Evolutionary conservation across 2,329 filamentous ascomycete species (phyloP).

Genomic region (Claviceps humidiphila): DNA sequence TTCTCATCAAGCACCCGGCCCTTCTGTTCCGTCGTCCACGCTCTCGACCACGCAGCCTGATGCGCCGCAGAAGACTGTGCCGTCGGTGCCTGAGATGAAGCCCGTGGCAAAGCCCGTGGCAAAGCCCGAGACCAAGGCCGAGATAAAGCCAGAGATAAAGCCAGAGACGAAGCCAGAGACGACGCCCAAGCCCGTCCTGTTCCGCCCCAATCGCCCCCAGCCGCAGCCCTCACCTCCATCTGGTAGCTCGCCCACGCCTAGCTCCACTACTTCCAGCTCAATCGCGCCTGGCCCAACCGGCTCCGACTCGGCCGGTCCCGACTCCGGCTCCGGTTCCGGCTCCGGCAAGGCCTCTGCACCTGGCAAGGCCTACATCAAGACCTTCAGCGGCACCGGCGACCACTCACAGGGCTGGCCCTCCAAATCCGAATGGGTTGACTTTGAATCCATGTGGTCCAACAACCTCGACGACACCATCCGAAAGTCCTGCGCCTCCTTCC

Average conservation of each 20-base stretch:
- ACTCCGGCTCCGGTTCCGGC: too few species aligned
- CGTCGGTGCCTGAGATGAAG: neutral
- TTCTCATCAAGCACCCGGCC: neutral
- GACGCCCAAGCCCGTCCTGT: too few species aligned
- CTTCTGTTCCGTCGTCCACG: neutral
- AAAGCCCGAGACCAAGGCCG: neutral
- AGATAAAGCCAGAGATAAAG: too few species aligned
- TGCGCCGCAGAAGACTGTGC: neutral
- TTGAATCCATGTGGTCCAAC: slow-evolving; percentile 14
- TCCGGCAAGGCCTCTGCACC: neutral
- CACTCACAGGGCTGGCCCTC: slow-evolving; percentile 16
- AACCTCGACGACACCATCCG: slow-evolving; percentile 8
- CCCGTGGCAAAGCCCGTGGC: neutral
- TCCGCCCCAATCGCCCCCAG: too few species aligned
- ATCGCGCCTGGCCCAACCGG: too few species aligned
- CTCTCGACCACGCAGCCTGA: neutral
- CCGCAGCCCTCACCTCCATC: too few species aligned
- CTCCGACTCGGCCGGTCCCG: too few species aligned
- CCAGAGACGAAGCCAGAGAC: too few species aligned
- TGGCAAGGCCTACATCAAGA: neutral
- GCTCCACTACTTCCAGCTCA: too few species aligned
- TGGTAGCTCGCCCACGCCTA: too few species aligned
- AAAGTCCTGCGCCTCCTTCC: slow-evolving; percentile 7
- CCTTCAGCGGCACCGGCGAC: slow-evolving; percentile 1
- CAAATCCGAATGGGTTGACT: slow-evolving; percentile 16